Base-by-base conservation (phyloP, 176 grass and related monocot genomes). In the Oryza officinalis region DNA sequence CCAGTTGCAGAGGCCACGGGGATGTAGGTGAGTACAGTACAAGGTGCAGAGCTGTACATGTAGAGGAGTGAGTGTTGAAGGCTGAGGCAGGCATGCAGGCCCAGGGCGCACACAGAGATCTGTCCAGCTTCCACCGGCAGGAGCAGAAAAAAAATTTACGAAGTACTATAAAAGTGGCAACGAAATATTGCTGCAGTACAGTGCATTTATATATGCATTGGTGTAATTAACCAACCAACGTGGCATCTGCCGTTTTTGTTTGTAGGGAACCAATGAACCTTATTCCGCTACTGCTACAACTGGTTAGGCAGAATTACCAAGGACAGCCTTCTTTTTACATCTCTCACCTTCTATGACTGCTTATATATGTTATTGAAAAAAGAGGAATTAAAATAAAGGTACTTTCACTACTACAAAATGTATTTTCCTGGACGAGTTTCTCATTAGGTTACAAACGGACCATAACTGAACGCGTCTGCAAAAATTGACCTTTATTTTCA, bases 81-180 rank as follows among this genome's bases (percentile, higher is more conserved):
- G 33, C 33, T 6, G 50, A n/a, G 17, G 54, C 18, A 63, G 44
- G 50, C 68, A 23, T 22, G 65, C 43, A 27, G 20, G 65, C 40
- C 18, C 43, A 9, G 23, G 35, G 1, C 45, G 45, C 23, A 17
- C 40, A 18, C 46, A 81, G 66, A 40, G 30, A 57, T 59, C 65
- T 57, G 7, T 6, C 37, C 80, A 72, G 69, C n/a, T 82, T 45
- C 81, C 71, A 40, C 61, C 44, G 43, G 60, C 38, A 63, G 67
- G 10, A 7, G 14, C 25, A 33, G 60, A 14, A n/a, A 49, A n/a
- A 49, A 31, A 73, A 23, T 18, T 72, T 54, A 54, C 5, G 6
- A 22, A 20, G 18, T 22, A 15, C 8, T 31, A 30, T 43, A 43
- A 28, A 65, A 65, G 12, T 6, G 75, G 38, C 41, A 67, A 67